phyloP scores from a whole-genome alignment of 2,329 filamentous ascomycete genomes.

The Fusarium nelsonii region DNA sequence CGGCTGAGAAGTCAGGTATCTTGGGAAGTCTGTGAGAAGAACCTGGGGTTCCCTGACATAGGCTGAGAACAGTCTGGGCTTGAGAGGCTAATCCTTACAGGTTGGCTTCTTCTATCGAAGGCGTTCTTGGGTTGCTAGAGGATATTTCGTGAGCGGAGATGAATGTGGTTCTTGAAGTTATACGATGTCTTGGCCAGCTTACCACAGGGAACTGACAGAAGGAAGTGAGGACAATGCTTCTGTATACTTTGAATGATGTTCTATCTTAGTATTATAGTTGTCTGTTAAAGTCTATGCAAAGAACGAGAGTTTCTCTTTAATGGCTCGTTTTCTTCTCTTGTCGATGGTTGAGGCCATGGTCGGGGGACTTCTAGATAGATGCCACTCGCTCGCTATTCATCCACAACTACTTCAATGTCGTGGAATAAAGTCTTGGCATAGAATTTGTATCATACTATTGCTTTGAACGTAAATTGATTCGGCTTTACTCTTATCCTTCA shows the following conservation, averaged over 20 bases:
- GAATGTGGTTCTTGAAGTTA: too few relatives aligned
- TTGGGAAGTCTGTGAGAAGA: background rate
- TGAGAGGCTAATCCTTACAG: too few relatives aligned
- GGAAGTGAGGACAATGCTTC: too few relatives aligned
- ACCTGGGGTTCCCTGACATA: background rate
- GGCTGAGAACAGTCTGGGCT: background rate
- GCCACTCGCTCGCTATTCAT: slow-evolving; percentile 3
- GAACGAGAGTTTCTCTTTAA: background rate
- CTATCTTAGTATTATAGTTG: too few relatives aligned
- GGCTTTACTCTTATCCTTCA: background rate
- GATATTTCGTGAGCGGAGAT: too few relatives aligned
- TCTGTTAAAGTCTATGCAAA: background rate
- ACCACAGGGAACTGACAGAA: background rate
- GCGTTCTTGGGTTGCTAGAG: too few relatives aligned
- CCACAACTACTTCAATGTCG: background rate
- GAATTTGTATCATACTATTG: accelerated
- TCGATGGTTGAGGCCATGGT: background rate
- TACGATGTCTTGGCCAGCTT: background rate
- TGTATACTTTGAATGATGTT: too few relatives aligned
- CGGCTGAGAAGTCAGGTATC: slow-evolving; percentile 3
- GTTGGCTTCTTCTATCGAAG: too few relatives aligned
- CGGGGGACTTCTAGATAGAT: background rate
- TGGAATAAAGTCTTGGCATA: too few relatives aligned
- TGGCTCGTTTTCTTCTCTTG: too few relatives aligned
- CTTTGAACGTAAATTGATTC: too few relatives aligned